Conservation (phyloP, 2,329 filamentous ascomycete species). For the Verticillium isaacii region DNA sequence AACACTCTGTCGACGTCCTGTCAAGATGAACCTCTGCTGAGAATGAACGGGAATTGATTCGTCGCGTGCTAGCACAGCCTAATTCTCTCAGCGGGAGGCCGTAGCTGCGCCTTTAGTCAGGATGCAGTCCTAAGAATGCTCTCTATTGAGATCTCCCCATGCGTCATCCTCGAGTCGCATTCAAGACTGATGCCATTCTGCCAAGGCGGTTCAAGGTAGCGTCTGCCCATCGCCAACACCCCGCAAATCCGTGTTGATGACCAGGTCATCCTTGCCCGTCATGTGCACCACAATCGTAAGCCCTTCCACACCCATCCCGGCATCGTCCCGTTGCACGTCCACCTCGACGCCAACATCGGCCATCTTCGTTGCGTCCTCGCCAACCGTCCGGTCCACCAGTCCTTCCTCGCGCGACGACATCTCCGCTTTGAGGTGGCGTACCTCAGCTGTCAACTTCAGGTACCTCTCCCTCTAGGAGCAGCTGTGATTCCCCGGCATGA, state of each 20-base stretch:
- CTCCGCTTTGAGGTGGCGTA: conserved; percentile 35
- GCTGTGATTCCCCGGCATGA: conserved; percentile 31
- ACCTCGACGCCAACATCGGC: conserved; percentile 16
- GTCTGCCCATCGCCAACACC: neutral
- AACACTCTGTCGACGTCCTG: too few relatives aligned
- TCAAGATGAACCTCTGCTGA: too few relatives aligned
- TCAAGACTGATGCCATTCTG: too few relatives aligned
- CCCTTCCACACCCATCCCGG: conserved; percentile 39
- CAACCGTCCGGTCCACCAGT: conserved; percentile 7
- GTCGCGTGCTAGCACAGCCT: too few relatives aligned
- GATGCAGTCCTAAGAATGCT: neutral
- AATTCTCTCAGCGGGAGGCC: too few relatives aligned
- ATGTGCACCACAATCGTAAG: conserved; percentile 48
- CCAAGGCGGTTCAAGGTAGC: neutral
- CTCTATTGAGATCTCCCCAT: neutral
- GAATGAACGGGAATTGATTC: too few relatives aligned
- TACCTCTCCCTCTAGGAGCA: conserved; percentile 39
- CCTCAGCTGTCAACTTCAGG: conserved; percentile 32
- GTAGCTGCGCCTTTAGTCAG: too few relatives aligned
- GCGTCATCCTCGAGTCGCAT: neutral
- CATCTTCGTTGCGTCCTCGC: conserved; percentile 4
- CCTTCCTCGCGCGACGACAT: conserved; percentile 19
- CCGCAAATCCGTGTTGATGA: conserved; percentile 44
- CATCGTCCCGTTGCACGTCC: conserved; percentile 18
- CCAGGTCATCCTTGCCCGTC: conserved; percentile 43